Percentiles rank a stretch among this genome's conserved stretches.
phyloP scores from a whole-genome alignment of 2,329 filamentous ascomycete species.

The Biscogniauxia marginata region DNA sequence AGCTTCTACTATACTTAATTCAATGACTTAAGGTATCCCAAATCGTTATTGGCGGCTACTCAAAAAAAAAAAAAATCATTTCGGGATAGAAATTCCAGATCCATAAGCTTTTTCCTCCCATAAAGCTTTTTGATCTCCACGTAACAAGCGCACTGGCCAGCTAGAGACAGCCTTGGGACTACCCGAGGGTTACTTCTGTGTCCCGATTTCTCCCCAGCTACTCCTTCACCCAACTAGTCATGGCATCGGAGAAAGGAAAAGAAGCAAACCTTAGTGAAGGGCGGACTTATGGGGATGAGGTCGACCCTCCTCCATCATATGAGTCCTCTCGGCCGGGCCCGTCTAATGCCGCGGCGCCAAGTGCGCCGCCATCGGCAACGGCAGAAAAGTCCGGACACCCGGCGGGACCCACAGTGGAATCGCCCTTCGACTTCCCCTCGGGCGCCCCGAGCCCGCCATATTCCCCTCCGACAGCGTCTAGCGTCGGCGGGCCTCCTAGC shows the following conservation, averaged over 20 bases:
- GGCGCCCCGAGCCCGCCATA: conserved; percentile 33
- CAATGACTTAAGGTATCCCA: neutral
- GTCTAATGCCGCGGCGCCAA: neutral
- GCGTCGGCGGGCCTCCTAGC: neutral
- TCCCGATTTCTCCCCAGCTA: neutral
- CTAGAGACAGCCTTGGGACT: too few species aligned
- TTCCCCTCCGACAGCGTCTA: neutral
- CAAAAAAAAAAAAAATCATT: too few species aligned
- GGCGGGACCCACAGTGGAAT: conserved; percentile 31
- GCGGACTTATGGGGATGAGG: neutral
- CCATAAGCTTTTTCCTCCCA: too few species aligned
- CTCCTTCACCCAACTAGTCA: neutral
- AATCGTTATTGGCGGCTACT: neutral
- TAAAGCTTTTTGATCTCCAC: too few species aligned
- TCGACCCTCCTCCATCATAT: neutral
- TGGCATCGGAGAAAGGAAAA: neutral
- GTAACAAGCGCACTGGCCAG: too few species aligned
- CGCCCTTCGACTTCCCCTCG: conserved; percentile 42
- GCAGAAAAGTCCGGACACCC: too few species aligned
- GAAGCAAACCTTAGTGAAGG: neutral
- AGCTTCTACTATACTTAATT: neutral
- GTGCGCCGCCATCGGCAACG: neutral
- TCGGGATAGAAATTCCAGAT: too few species aligned
- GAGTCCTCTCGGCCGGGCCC: neutral
- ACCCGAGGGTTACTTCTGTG: neutral